These are phyloP conservation scores for Clausena lansium DNA, from an alignment of 345 rosid species.

Conservation along the genomic window DNA sequence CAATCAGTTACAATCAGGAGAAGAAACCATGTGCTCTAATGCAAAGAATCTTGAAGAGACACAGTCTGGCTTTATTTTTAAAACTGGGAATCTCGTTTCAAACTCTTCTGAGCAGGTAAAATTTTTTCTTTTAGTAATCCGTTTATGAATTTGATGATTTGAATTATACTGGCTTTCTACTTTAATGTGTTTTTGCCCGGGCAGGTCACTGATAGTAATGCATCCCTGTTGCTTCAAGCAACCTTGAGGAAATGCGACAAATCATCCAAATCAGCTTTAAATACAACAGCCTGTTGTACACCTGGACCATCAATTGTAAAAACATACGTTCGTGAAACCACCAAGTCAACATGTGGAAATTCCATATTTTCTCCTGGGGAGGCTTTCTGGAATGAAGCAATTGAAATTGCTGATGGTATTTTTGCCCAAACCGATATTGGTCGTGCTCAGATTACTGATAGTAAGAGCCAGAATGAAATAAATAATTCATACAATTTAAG, in stretches of 20 bases:
- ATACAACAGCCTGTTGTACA: conserved; percentile 47
- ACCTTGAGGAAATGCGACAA: conserved; percentile 64
- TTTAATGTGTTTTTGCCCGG: neutral
- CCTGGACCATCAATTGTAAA: conserved; percentile 57
- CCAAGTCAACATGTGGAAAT: conserved; percentile 77
- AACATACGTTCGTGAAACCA: conserved; percentile 46
- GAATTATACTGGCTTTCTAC: conserved; percentile 10
- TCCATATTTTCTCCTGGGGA: conserved; percentile 94
- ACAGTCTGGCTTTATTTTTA: conserved; percentile 31
- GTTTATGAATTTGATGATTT: conserved; percentile 12
- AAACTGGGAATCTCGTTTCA: conserved; percentile 27
- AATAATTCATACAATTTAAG: conserved; percentile 25
- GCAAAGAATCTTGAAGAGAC: conserved; percentile 41
- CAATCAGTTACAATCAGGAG: conserved; percentile 26
- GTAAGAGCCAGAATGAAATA: conserved; percentile 19
- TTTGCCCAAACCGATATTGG: conserved; percentile 36
- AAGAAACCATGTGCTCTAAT: conserved; percentile 23
- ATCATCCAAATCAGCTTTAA: conserved; percentile 34
- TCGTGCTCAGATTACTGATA: conserved; percentile 21
- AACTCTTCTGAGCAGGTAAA: conserved; percentile 46
- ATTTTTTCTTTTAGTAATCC: neutral
- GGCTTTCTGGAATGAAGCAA: conserved; percentile 96
- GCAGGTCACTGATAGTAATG: conserved; percentile 34
- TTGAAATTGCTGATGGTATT: conserved; percentile 87
- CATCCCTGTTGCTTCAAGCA: conserved; percentile 35